Conservation (phyloP, 805 yeast species). For the Starmerella gropengiesseri region DNA sequence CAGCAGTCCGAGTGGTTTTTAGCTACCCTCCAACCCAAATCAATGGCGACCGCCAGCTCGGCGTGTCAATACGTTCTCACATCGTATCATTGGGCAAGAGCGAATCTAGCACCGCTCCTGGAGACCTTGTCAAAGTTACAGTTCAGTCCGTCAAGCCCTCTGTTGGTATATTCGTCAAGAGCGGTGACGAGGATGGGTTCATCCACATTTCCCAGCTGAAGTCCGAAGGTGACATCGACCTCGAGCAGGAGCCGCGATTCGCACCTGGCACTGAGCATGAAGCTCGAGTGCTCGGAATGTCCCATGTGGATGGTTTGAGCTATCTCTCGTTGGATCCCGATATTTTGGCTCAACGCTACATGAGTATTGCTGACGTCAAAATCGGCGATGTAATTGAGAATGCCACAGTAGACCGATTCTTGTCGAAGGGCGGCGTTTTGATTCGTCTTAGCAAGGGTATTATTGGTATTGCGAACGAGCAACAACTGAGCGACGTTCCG, state of each 20-base stretch:
- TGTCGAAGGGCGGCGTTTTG: slow-evolving; percentile 55
- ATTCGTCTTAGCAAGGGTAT: slow-evolving; percentile 51
- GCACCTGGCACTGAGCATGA: slow-evolving; percentile 50
- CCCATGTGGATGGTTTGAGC: slow-evolving; percentile 53
- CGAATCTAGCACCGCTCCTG: slow-evolving; percentile 54
- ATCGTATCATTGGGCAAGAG: slow-evolving; percentile 32
- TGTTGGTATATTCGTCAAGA: slow-evolving; percentile 31
- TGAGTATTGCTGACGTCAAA: slow-evolving; percentile 63
- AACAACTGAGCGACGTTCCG: slow-evolving; percentile 74
- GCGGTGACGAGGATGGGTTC: slow-evolving; percentile 54
- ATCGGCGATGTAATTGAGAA: slow-evolving; percentile 55
- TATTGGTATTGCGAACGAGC: slow-evolving; percentile 60
- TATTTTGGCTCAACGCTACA: slow-evolving; percentile 51
- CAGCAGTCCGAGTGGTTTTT: slow-evolving; percentile 19
- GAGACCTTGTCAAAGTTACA: slow-evolving; percentile 53
- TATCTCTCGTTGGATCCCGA: slow-evolving; percentile 59
- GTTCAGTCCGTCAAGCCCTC: slow-evolving; percentile 42
- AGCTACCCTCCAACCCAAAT: slow-evolving; percentile 21
- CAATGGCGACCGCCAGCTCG: slow-evolving; percentile 43
- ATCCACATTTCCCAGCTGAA: slow-evolving; percentile 64
- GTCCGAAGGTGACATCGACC: slow-evolving; percentile 22
- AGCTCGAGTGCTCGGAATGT: slow-evolving; percentile 69
- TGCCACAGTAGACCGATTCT: slow-evolving; percentile 43
- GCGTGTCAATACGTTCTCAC: slow-evolving; percentile 54
- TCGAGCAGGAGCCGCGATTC: slow-evolving; percentile 6